Base-by-base conservation (phyloP, 1,284 basidiomycete genomes). In the Apiotrichum veenhuisii region DNA sequence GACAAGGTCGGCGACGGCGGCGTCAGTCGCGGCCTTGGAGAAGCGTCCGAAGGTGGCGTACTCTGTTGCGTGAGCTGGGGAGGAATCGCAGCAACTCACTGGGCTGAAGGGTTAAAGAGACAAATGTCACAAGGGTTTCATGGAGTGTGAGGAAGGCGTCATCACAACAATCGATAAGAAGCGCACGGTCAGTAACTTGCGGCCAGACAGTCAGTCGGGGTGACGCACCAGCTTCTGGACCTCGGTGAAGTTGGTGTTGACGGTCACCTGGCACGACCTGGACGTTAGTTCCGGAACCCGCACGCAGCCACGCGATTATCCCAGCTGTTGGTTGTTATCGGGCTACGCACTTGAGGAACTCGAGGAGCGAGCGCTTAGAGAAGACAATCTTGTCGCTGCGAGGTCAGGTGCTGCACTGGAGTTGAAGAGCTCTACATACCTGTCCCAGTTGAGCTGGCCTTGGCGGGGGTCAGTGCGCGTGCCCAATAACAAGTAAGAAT, bases 361-460 rank as follows among this genome's bases (percentile, higher is more conserved):
- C 76, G 44, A 77, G 68, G 36, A 77, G 62, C 51, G 74, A 76
- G 58, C 76, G 66, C 62, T 77, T 77, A 50, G 74, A 74, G 65
- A 77, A 77, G 53, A 76, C 72, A 44, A 76, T 76, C 69, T 76
- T 76, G 65, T 76, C 73, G 51, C 73, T 75, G 56, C 3, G 2
- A 14, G 20, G 45, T 58, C 36, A 64, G 59, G 15, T 22, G 22
- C 25, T 20, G 7, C 23, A 18, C 25, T n/a, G 22, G 23, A 36
- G 1, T 18, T 49, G 9, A n/a, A 38, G 5, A 11, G 5, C n/a
- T 41, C n/a, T 22, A 56, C 71, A 56, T 50, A 75, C 73, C 64
- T 72, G 66, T 77, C 76, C 76, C 76, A 77, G 61, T 77, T 57
- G 65, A 77, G 63, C 64, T 69, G 69, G 27, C 73, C 75, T 73